A percentile compares a stretch with the other conserved stretches of the same genome.
These are phyloP conservation scores for Vitis hybrid DNA, from an alignment of 177 flowering plant species.

Conservation along the genomic window DNA sequence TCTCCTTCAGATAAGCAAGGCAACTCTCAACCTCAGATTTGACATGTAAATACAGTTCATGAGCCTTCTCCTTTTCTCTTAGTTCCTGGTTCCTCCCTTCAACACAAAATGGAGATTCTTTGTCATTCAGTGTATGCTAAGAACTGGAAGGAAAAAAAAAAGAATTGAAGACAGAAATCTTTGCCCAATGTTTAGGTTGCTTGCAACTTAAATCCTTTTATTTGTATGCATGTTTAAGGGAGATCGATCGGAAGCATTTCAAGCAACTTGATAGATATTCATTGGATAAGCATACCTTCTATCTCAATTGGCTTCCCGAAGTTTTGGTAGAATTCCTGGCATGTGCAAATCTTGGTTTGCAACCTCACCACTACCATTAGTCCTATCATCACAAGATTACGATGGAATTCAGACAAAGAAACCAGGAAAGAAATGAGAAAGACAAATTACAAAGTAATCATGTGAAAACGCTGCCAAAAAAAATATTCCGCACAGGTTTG, in stretches of 20 bases:
- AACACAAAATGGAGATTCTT: not conserved
- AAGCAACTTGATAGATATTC: not conserved
- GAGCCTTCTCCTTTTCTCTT: slow-evolving; percentile 33
- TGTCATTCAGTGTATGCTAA: not conserved
- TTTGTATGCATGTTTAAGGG: not conserved
- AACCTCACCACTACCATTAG: slow-evolving; percentile 36
- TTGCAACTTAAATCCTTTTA: too few species aligned
- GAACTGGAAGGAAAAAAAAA: not conserved
- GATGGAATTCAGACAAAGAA: not conserved
- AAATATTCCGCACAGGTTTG: too few species aligned
- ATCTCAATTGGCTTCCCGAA: slow-evolving; percentile 51
- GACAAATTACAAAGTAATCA: too few species aligned
- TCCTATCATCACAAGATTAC: slow-evolving; percentile 20
- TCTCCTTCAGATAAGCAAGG: slow-evolving; percentile 40
- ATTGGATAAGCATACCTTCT: slow-evolving; percentile 28
- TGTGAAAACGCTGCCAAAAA: too few species aligned
- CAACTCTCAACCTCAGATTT: slow-evolving; percentile 41
- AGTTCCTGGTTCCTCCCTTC: slow-evolving; percentile 35
- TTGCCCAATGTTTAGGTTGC: not conserved
- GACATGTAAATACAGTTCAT: slow-evolving; percentile 33
- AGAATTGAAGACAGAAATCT: not conserved
- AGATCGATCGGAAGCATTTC: not conserved
- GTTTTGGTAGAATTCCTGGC: slow-evolving; percentile 38
- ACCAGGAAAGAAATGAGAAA: not conserved
- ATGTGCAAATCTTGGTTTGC: slow-evolving; percentile 38